phyloP scores from a whole-genome alignment of 768 basidiomycete species.

The Pholiota conissans region DNA sequence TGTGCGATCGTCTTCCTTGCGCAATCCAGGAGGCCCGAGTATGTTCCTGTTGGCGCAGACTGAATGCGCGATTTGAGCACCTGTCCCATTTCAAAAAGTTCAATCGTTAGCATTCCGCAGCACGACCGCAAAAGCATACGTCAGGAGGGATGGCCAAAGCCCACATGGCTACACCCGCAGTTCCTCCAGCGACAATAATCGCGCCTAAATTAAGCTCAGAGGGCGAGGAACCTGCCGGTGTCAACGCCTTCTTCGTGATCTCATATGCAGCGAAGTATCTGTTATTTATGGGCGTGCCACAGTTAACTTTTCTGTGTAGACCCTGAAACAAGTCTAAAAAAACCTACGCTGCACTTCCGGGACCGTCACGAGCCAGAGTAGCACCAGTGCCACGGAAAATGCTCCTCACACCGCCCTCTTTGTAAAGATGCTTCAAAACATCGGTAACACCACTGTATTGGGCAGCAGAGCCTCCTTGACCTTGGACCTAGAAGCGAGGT shows the following conservation, averaged over 20 bases:
- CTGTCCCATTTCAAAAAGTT: conserved; percentile 36
- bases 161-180: conserved; percentile 99
- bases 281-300: conserved; percentile 3
- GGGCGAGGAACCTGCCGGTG: conserved; percentile 77
- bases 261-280: conserved; percentile 99
- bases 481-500: conserved; percentile 66
- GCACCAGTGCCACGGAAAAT: conserved; percentile 92
- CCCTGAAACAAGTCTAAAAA: conserved; percentile 5
- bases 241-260: conserved; percentile 84
- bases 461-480: conserved; percentile 70
- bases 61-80: conserved; percentile 95
- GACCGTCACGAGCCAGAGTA: conserved; percentile 94
- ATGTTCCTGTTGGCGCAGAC: conserved; percentile 97
- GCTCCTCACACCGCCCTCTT: conserved; percentile 88
- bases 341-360: conserved; percentile 92
- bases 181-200: conserved; percentile 89
- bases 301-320: conserved; percentile 8
- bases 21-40: conserved; percentile 92
- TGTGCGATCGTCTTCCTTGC: conserved; percentile 86
- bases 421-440: conserved; percentile 87
- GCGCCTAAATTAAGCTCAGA: conserved; percentile 82
- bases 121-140: conserved; percentile 45
- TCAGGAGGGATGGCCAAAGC: conserved; percentile 95
- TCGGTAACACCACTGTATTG: conserved; percentile 91
- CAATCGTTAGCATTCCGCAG: neutral